Evolutionary conservation across 73 alveolate species (phyloP).

Genomic region (Uronychia binucleata): DNA sequence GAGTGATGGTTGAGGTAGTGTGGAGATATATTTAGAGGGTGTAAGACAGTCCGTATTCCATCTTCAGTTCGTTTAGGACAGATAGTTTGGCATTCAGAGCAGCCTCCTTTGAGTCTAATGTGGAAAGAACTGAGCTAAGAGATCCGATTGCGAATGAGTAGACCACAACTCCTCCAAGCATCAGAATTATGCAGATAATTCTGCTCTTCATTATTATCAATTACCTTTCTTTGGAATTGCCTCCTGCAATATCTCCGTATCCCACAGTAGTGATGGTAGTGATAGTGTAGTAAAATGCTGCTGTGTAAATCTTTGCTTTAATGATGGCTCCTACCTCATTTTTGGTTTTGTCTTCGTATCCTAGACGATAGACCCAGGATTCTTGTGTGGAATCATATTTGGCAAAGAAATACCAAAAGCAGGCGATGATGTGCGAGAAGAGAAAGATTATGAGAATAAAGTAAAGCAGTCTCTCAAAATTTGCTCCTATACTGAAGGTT

Average conservation of each 20-base stretch:
- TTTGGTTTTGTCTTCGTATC: neutral
- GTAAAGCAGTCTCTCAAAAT: slow-evolving; percentile 58
- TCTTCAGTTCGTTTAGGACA: slow-evolving; percentile 18
- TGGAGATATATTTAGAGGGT: too few species aligned
- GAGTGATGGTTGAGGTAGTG: too few species aligned
- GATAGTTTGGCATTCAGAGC: slow-evolving; percentile 24
- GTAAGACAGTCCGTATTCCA: too few species aligned
- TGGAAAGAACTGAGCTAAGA: slow-evolving; percentile 22
- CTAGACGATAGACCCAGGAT: slow-evolving; percentile 63
- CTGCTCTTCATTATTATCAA: slow-evolving; percentile 21
- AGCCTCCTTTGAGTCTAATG: slow-evolving; percentile 24
- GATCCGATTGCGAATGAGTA: slow-evolving; percentile 50
- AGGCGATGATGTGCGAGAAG: slow-evolving; percentile 58
- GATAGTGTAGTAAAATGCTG: slow-evolving; percentile 69
- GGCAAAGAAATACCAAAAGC: slow-evolving; percentile 70
- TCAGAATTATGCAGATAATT: slow-evolving; percentile 39
- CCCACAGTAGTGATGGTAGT: slow-evolving; percentile 86
- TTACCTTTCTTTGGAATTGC: slow-evolving; percentile 49
- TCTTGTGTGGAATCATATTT: slow-evolving; percentile 47
- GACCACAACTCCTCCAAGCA: slow-evolving; percentile 49
- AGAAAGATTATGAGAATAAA: slow-evolving; percentile 45
- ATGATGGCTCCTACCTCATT: slow-evolving; percentile 17
- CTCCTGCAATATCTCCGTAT: slow-evolving; percentile 72
- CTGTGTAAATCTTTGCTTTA: slow-evolving; percentile 40
- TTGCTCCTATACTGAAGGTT: slow-evolving; percentile 49